Conservation (phyloP, 2,329 filamentous ascomycete species). For the Aaosphaeria arxii region DNA sequence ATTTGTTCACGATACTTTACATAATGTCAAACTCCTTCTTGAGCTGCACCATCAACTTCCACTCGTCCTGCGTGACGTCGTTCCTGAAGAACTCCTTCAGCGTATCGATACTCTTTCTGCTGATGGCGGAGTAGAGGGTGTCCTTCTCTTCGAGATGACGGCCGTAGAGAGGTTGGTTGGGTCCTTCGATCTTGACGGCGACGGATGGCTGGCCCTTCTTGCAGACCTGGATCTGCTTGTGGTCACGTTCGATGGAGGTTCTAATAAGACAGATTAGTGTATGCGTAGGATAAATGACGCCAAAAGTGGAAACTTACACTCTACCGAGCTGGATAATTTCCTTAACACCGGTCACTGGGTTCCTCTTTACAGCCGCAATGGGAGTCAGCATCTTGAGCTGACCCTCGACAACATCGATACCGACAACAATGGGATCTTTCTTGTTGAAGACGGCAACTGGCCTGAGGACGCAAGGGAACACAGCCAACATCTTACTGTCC, state of each 20-base stretch:
- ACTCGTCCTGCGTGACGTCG: constrained; percentile 89
- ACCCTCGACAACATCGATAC: constrained; percentile 93
- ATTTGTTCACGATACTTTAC: constrained; percentile 3
- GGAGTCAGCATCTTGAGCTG: constrained; percentile 84
- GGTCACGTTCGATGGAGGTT: constrained; percentile 94
- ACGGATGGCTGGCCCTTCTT: constrained; percentile 98
- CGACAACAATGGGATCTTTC: constrained; percentile 89
- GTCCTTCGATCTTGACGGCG: constrained; percentile 93
- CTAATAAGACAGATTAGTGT: constrained; percentile 45
- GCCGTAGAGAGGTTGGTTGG: constrained; percentile 89
- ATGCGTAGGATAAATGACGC: neutral
- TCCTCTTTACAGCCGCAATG: constrained; percentile 80
- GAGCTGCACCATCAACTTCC: constrained; percentile 89
- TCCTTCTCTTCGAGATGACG: constrained; percentile 93
- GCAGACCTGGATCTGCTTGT: constrained; percentile 88
- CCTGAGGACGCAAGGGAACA: constrained; percentile 91
- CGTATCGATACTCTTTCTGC: constrained; percentile 83
- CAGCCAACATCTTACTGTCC: constrained; percentile 89
- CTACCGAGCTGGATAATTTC: constrained; percentile 82
- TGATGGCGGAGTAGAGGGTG: constrained; percentile 81
- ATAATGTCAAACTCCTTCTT: constrained; percentile 88
- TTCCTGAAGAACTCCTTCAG: constrained; percentile 93
- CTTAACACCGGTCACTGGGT: constrained; percentile 73
- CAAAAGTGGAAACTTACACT: constrained; percentile 66
- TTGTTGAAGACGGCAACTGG: constrained; percentile 98